Evolutionary conservation across 257 asterid genomes (phyloP).

Genomic region (Solanum sitiens): DNA sequence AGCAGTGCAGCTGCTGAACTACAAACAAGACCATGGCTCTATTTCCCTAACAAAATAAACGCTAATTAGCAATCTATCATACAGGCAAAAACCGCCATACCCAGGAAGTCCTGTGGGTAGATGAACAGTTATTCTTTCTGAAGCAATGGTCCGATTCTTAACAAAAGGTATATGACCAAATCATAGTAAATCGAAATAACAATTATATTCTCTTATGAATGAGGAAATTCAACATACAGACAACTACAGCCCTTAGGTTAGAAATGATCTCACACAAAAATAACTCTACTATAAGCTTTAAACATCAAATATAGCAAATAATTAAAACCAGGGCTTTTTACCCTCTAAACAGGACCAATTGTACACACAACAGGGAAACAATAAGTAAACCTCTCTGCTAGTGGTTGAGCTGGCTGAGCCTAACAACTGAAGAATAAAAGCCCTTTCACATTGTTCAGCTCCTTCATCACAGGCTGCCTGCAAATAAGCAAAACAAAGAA

Average conservation of each 20-base stretch:
- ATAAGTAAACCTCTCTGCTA: conserved; percentile 50
- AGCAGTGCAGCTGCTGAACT: neutral
- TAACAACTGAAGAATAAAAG: conserved; percentile 69
- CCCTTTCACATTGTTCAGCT: conserved; percentile 67
- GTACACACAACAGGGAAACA: conserved; percentile 4
- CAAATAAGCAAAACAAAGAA: conserved; percentile 15
- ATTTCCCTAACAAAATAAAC: neutral
- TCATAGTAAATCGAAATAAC: neutral
- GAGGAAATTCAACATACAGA: neutral
- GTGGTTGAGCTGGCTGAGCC: conserved; percentile 27
- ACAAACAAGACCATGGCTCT: neutral
- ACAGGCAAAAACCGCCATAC: neutral
- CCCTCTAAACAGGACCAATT: neutral
- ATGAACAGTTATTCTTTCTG: neutral
- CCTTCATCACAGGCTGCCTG: conserved; percentile 84
- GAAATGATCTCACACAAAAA: neutral
- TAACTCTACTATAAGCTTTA: neutral
- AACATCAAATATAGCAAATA: neutral
- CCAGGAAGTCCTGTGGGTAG: neutral
- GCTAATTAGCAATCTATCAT: neutral
- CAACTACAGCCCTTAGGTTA: neutral
- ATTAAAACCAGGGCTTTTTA: neutral
- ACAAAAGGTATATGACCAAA: neutral
- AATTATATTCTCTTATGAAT: neutral
- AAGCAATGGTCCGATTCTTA: neutral